Evolutionary conservation across 352 stramenopile species (phyloP), one percentile per base, ranked within the genome.

Genomic region (Blastocystis sp.): DNA sequence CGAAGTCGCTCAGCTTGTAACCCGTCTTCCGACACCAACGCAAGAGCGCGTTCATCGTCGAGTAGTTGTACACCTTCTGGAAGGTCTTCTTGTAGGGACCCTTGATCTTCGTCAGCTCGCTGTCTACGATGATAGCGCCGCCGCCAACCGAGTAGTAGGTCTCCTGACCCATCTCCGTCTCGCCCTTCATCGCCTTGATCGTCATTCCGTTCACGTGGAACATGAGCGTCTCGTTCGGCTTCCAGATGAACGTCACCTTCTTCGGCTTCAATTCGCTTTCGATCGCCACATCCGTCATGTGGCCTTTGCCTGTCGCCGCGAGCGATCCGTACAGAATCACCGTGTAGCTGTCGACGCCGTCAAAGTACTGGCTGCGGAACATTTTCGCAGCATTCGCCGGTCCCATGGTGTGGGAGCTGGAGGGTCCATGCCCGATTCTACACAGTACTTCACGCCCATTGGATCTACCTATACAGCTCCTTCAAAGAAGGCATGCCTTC

Each of bases 171-270:
- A 57, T 61, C n/a, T 87, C 44, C 36, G 48, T 75, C 0, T 56
- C 27, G 11, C 56, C 61, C 27, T 84, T 36, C 14, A 84, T 38
- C 1, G 84, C 81, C 27, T 65, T 57, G 18, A 88, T 44, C 18
- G 59, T 88, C 87, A 88, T 88, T 51, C 61, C 87, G 64, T 88
- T 88, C 9, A 86, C 75, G 53, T 88, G 87, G 59, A 54, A 57
- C 48, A 49, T 48, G 1, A 88, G 44, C 9, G 84, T 71, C 21
- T 87, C 86, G 18, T 87, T 76, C 27, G 67, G 40, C 48, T 67
- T 84, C 71, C 84, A 64, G 42, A 88, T 78, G 46, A 57, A 77
- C 32, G 73, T 71, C 1, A 84, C 71, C 34, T 61, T 73, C 57
- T 87, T 76, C 32, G 71, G 71, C 27, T 63, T 88, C 51, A 88